Conservation (phyloP, 352 stramenopile species). For the Globisporangium canariense region DNA sequence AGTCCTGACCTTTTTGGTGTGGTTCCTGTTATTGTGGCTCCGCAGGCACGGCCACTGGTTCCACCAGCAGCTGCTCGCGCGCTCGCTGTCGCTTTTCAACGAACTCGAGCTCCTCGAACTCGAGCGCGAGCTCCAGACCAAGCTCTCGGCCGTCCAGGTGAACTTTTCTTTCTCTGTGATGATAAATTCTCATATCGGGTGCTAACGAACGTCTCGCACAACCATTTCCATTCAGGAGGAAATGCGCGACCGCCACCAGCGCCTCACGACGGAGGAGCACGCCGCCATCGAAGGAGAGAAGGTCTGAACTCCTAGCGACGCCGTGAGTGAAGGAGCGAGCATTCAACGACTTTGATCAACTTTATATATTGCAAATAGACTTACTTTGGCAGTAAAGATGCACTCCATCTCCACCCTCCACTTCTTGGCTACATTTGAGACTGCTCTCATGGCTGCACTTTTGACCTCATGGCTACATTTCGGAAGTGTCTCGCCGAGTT, state of each 20-base stretch:
- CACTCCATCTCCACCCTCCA: background rate
- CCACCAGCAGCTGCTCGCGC: slow-evolving; percentile 51
- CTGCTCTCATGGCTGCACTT: background rate
- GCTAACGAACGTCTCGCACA: background rate
- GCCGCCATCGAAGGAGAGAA: slow-evolving; percentile 8
- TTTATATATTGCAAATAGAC: background rate
- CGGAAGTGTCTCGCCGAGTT: background rate
- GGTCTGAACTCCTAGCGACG: background rate
- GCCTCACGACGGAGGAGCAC: slow-evolving; percentile 4
- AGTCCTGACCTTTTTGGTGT: background rate
- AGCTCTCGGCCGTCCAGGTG: slow-evolving; percentile 41
- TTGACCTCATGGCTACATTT: background rate
- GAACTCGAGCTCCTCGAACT: slow-evolving; percentile 42
- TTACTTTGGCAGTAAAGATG: background rate
- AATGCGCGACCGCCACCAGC: slow-evolving; percentile 20
- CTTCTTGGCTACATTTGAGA: background rate
- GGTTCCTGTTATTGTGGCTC: background rate
- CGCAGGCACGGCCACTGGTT: slow-evolving; percentile 61
- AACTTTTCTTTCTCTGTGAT: background rate
- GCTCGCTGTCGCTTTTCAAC: slow-evolving; percentile 45
- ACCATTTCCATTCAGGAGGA: slow-evolving; percentile 19
- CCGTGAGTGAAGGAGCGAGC: background rate
- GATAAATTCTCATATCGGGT: background rate
- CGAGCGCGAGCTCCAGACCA: slow-evolving; percentile 48
- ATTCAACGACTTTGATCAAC: background rate